These are phyloP conservation scores for Phalaenopsis equestris DNA, from an alignment of 106 monocot genomes.

Conservation along the genomic window DNA sequence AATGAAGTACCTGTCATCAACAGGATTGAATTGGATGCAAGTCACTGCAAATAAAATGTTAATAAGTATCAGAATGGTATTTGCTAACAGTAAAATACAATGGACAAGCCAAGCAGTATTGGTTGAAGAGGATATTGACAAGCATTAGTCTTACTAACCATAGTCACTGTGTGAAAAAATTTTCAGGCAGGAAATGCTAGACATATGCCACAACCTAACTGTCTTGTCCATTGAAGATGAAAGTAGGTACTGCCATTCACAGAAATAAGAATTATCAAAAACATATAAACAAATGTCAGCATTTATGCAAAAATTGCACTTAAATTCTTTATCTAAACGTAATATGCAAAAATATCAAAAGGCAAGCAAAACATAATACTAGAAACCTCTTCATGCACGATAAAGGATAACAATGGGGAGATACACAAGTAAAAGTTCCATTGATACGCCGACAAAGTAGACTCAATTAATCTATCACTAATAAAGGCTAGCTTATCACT, in stretches of 20 bases:
- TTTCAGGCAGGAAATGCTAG: slow-evolving; percentile 67
- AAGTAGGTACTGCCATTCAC: slow-evolving; percentile 51
- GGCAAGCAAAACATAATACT: background rate
- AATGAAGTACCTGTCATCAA: slow-evolving; percentile 80
- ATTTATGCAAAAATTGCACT: background rate
- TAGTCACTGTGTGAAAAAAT: slow-evolving; percentile 79
- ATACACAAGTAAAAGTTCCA: too few relatives aligned
- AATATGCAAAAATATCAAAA: background rate
- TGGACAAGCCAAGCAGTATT: background rate
- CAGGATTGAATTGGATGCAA: slow-evolving; percentile 97
- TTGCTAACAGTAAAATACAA: background rate
- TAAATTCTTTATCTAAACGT: background rate
- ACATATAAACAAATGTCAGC: background rate
- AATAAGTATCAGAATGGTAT: background rate
- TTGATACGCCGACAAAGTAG: too few relatives aligned
- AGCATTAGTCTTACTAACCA: slow-evolving; percentile 25
- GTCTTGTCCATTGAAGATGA: slow-evolving; percentile 97
- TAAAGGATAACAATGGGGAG: too few relatives aligned
- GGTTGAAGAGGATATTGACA: slow-evolving; percentile 1
- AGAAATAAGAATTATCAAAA: background rate
- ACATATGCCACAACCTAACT: slow-evolving; percentile 72
- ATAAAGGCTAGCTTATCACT: too few relatives aligned
- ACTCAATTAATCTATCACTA: too few relatives aligned
- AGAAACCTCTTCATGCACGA: too few relatives aligned
- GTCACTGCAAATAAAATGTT: slow-evolving; percentile 54